Evolutionary conservation across 805 yeast species (phyloP).

Genomic region (Cyberlindnera sargentensis): DNA sequence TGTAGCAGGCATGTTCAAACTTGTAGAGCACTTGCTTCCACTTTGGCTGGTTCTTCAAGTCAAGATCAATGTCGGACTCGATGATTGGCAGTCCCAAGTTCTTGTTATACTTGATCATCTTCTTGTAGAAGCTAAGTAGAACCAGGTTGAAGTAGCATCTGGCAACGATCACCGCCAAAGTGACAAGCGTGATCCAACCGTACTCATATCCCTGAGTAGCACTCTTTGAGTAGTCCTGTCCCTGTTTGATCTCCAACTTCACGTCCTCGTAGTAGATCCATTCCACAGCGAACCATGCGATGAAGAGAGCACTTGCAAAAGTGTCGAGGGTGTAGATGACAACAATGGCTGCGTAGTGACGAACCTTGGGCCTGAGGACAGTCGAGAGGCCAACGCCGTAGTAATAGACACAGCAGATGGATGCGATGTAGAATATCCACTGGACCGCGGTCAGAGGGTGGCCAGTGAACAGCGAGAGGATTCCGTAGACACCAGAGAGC

Average conservation of each 20-base stretch:
- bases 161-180: conserved; percentile 37
- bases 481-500: conserved; percentile 83
- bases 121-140: conserved; percentile 52
- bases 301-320: conserved; percentile 55
- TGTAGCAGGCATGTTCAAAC: conserved; percentile 26
- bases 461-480: conserved; percentile 80
- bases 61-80: conserved; percentile 28
- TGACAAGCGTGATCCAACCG: conserved; percentile 46
- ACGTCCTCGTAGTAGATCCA: conserved; percentile 60
- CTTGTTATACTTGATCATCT: conserved; percentile 42
- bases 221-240: conserved; percentile 32
- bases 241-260: conserved; percentile 16
- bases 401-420: conserved; percentile 50
- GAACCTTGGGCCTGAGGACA: conserved; percentile 47
- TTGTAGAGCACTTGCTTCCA: conserved; percentile 25
- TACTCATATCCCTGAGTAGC: conserved; percentile 57
- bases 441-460: conserved; percentile 80
- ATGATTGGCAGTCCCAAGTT: conserved; percentile 28
- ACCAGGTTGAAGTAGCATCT: conserved; percentile 58
- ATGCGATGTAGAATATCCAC: conserved; percentile 68
- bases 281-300: conserved; percentile 61
- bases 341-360: conserved; percentile 56
- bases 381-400: conserved; percentile 51
- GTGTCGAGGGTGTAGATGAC: conserved; percentile 65
- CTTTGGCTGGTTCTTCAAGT: conserved; percentile 26